Percentiles rank a stretch among this genome's conserved stretches.
Conservation (phyloP, 2,329 filamentous ascomycete genomes). For the Triangularia setosa region DNA sequence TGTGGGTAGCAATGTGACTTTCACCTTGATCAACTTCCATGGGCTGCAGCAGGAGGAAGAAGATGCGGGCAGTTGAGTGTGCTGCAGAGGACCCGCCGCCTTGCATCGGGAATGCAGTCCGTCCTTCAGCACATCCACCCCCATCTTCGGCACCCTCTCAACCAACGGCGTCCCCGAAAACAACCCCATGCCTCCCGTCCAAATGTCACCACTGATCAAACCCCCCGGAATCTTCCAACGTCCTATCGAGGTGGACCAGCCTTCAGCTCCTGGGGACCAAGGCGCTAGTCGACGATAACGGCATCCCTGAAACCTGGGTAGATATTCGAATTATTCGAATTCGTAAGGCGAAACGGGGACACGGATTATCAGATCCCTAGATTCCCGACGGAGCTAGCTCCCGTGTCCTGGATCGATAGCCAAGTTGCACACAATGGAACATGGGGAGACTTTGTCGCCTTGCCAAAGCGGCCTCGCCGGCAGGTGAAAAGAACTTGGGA, state of each 20-base stretch:
- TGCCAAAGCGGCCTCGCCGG: background rate
- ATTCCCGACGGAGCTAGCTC: background rate
- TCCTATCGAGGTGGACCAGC: too few relatives aligned
- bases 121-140: too few relatives aligned
- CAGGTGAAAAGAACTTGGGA: background rate
- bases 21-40: background rate
- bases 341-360: background rate
- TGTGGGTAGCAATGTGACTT: background rate
- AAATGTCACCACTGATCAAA: background rate
- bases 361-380: background rate
- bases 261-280: background rate
- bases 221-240: background rate
- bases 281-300: background rate
- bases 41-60: background rate
- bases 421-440: background rate
- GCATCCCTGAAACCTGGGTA: background rate
- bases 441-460: background rate
- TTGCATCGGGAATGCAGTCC: background rate
- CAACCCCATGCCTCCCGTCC: background rate
- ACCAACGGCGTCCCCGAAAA: constrained; percentile 8
- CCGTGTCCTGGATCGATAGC: background rate
- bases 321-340: background rate
- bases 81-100: background rate
- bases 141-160: background rate
- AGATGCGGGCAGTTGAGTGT: background rate